Conservation (phyloP, 257 asterid species). For the Anisodus acutangulus region DNA sequence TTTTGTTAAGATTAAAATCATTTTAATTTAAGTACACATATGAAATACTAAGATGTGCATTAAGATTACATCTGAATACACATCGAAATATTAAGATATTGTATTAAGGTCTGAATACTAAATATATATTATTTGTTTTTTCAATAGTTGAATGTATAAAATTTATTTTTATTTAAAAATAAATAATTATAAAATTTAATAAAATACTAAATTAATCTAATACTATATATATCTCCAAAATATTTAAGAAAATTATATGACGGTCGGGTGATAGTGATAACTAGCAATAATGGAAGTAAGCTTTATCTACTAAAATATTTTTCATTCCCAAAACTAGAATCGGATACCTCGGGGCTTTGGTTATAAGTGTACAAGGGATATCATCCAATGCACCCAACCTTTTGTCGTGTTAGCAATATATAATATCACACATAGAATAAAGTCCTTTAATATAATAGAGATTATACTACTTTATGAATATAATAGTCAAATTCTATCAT, state of each 20-base stretch:
- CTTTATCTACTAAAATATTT: too few species aligned
- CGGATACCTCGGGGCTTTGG: neutral
- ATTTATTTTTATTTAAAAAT: neutral
- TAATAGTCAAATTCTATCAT: neutral
- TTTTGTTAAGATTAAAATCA: neutral
- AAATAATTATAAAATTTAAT: neutral
- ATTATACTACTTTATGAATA: neutral
- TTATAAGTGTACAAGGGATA: too few species aligned
- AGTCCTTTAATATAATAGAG: neutral
- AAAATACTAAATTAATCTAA: neutral
- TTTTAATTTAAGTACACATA: neutral
- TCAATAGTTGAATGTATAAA: neutral
- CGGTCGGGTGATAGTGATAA: neutral
- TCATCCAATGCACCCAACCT: neutral
- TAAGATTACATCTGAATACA: neutral
- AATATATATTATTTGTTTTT: neutral
- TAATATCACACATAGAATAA: neutral
- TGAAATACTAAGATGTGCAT: too few species aligned
- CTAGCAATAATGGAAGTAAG: too few species aligned
- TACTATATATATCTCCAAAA: neutral
- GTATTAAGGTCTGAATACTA: neutral
- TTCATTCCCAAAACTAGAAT: neutral
- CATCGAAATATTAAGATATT: neutral
- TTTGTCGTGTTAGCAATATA: neutral
- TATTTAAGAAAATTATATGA: too few species aligned